These are phyloP conservation scores for Populus hybrid DNA, from an alignment of 441 rosid species.

Conservation along the genomic window DNA sequence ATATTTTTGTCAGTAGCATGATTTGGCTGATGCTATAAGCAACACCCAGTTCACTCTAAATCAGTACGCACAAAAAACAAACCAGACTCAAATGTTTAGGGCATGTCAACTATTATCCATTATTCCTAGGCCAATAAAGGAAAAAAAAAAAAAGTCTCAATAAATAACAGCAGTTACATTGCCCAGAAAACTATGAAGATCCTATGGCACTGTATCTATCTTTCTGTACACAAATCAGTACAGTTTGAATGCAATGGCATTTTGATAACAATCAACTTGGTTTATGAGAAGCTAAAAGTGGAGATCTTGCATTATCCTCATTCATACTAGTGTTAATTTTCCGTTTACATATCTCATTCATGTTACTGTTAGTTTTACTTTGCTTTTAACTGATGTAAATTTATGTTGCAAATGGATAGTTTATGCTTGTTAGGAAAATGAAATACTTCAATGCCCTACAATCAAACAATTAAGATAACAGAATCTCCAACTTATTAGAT, in stretches of 20 bases:
- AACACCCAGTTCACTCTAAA: background rate
- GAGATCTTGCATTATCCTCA: background rate
- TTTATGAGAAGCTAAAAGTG: background rate
- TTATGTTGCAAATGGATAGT: background rate
- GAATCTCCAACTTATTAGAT: background rate
- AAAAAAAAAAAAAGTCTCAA: background rate
- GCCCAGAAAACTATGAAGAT: background rate
- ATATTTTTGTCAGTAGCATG: background rate
- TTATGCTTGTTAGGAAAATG: background rate
- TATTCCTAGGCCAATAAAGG: background rate
- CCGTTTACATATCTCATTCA: background rate
- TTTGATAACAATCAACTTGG: background rate
- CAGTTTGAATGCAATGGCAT: background rate
- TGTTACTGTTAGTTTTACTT: background rate
- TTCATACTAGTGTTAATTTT: background rate
- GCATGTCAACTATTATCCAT: background rate
- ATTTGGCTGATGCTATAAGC: background rate
- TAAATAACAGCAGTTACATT: background rate
- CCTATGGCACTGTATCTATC: background rate
- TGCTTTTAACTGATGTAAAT: too few species aligned
- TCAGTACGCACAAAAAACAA: background rate
- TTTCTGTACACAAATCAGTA: background rate
- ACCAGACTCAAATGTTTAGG: background rate
- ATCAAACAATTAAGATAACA: background rate
- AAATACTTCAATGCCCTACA: background rate